These are phyloP conservation scores for Camelina sativa DNA, from an alignment of 345 rosid species.

Conservation along the genomic window DNA sequence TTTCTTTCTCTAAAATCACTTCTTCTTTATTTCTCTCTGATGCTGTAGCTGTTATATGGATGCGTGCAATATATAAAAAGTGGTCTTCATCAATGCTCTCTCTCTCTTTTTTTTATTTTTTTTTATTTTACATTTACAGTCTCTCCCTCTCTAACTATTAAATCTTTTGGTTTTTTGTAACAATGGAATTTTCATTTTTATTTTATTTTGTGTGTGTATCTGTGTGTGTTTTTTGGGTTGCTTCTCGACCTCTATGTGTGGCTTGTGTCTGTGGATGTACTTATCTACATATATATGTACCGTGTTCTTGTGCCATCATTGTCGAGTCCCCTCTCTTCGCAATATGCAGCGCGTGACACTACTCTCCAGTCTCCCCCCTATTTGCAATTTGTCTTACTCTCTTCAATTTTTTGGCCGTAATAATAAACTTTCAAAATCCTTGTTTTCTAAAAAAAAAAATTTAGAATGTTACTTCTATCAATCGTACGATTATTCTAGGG, in stretches of 20 bases:
- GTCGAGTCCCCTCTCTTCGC: conserved; percentile 29
- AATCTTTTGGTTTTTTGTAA: conserved; percentile 2
- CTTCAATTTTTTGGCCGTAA: conserved; percentile 7
- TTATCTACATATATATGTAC: conserved; percentile 45
- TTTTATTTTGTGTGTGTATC: too few relatives aligned
- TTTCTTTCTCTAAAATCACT: conserved; percentile 6
- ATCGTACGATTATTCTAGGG: too few relatives aligned
- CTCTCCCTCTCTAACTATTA: background rate
- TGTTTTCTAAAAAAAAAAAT: too few relatives aligned
- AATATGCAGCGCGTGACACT: conserved; percentile 35
- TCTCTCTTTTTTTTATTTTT: background rate
- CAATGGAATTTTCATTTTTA: background rate
- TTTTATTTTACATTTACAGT: too few relatives aligned
- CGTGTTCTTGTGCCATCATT: conserved; percentile 40
- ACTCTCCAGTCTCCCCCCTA: background rate
- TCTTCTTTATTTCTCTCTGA: conserved; percentile 4
- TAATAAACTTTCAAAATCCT: conserved; percentile 4
- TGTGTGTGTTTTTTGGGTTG: background rate
- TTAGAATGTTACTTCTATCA: too few relatives aligned
- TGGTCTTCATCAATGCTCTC: conserved; percentile 42
- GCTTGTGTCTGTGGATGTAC: conserved; percentile 46
- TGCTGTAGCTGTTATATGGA: conserved; percentile 51
- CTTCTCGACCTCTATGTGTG: conserved; percentile 38
- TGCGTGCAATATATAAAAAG: conserved; percentile 74
- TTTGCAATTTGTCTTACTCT: conserved; percentile 27